A percentile compares a stretch with the other conserved stretches of the same genome.
Evolutionary conservation across 2,329 filamentous ascomycete species (phyloP).

Genomic region (Trichoderma cornu-damae): DNA sequence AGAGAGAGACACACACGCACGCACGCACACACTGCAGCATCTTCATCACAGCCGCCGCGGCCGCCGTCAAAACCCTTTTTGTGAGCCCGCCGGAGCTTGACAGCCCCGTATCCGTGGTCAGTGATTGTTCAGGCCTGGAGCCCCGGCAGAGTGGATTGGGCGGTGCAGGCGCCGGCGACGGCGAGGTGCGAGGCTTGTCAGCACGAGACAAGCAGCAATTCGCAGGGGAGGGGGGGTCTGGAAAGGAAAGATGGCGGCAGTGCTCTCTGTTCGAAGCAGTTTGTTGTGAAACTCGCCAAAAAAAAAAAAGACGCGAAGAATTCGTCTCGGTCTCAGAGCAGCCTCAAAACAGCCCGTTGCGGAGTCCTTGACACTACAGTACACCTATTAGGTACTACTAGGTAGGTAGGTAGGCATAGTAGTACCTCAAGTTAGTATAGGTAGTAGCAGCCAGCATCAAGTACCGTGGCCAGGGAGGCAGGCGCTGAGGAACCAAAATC

Average conservation of each 20-base stretch:
- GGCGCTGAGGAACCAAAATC: neutral
- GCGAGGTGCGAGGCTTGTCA: slow-evolving; percentile 16
- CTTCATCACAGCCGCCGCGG: neutral
- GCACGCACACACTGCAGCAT: too few species aligned
- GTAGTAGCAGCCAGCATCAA: too few species aligned
- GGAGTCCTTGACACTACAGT: too few species aligned
- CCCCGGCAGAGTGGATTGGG: neutral
- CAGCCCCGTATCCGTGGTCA: slow-evolving; percentile 1
- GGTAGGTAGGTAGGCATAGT: too few species aligned
- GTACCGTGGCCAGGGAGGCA: too few species aligned
- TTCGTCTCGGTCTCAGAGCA: neutral
- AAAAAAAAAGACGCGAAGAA: neutral
- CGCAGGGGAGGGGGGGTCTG: neutral
- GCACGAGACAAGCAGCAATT: slow-evolving; percentile 29
- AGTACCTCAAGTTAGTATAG: too few species aligned
- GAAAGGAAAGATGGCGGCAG: too few species aligned
- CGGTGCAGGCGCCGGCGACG: neutral
- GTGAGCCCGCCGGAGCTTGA: neutral
- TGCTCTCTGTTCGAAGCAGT: too few species aligned
- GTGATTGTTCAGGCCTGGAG: neutral
- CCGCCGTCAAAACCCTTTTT: neutral
- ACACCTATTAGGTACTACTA: too few species aligned
- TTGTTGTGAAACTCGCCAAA: neutral
- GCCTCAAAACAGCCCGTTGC: neutral
- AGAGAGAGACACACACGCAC: too few species aligned